Base-by-base conservation (phyloP, 352 stramenopile species). In the Globisporangium heterothallicum region DNA sequence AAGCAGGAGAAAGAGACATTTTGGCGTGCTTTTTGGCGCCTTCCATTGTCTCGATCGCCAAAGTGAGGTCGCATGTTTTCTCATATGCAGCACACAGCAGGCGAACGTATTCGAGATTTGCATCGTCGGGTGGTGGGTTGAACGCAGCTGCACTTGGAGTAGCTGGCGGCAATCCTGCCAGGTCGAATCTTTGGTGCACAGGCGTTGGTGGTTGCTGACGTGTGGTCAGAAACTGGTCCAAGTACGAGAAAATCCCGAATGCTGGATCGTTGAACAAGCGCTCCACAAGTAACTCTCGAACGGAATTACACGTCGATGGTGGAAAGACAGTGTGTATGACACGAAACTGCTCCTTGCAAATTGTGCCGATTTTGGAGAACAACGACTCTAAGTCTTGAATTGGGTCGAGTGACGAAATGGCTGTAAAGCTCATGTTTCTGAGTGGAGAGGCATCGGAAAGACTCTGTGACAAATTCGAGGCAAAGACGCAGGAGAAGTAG, bases 201-300 rank as follows among this genome's bases (percentile, higher is more conserved):
- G 42, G 19, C 7, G 49, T 51, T 2, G 59, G 53, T 18, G 60
- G 58, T 16, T 62, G 59, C 32, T 45, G 53, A 42, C 58, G 60
- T 6, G 56, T 61, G n/a, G 49, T 84, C n/a, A 92, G 49, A 22
- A 90, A 70, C 27, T 82, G 69, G 29, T 92, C 82, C 19, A 92
- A 49, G 41, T 83, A 86, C 6, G 77, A 88, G 42, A 87, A 74
- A 47, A 92, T 75, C 0, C 82, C 82, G 9, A 91, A 92, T 2
- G 72, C 82, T 27, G 82, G 82, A 42, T 92, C 82, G 27, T 89
- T 87, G 41, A 86, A 91, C 19, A 92, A 50, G 2, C 82, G 58
- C 46, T 89, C 79, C 14, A 92, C 49, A 9, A 92, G 61, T 6
- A 86, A 44, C 44, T 92, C 82, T 0, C 78, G 75, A 6, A 79